Percentiles rank a stretch among this genome's conserved stretches.
Evolutionary conservation across 768 basidiomycete species (phyloP).

Genomic region (Mycena chlorophos): DNA sequence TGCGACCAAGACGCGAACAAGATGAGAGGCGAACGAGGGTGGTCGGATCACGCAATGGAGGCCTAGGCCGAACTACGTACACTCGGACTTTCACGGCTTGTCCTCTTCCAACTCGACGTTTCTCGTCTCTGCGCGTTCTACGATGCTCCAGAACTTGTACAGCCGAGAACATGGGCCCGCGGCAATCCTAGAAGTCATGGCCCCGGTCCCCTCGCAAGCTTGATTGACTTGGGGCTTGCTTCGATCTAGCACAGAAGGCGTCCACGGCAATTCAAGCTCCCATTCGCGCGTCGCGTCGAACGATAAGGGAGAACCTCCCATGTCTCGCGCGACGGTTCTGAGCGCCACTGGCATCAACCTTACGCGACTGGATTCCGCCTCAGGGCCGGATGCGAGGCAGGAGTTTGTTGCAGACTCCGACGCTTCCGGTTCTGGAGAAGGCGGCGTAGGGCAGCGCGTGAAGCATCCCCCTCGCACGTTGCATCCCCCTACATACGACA

Average conservation of each 20-base stretch:
- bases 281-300: background rate
- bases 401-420: too few relatives aligned
- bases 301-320: background rate
- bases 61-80: too few relatives aligned
- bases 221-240: slow-evolving; percentile 1
- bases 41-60: too few relatives aligned
- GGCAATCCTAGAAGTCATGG: background rate
- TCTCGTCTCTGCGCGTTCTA: background rate
- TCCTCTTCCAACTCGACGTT: background rate
- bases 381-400: too few relatives aligned
- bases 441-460: too few relatives aligned
- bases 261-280: background rate
- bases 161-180: background rate
- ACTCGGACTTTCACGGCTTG: too few relatives aligned
- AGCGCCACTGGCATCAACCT: background rate
- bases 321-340: background rate
- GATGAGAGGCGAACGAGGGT: background rate
- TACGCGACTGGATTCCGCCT: background rate
- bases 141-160: background rate
- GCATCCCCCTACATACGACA: background rate
- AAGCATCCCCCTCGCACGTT: too few relatives aligned
- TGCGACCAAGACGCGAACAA: background rate
- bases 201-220: background rate
- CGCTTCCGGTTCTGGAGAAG: too few relatives aligned
- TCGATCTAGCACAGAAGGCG: background rate